A percentile compares a stretch with the other conserved stretches of the same genome.
phyloP scores from a whole-genome alignment of 306 rosid species.

The Corylus heterophylla region DNA sequence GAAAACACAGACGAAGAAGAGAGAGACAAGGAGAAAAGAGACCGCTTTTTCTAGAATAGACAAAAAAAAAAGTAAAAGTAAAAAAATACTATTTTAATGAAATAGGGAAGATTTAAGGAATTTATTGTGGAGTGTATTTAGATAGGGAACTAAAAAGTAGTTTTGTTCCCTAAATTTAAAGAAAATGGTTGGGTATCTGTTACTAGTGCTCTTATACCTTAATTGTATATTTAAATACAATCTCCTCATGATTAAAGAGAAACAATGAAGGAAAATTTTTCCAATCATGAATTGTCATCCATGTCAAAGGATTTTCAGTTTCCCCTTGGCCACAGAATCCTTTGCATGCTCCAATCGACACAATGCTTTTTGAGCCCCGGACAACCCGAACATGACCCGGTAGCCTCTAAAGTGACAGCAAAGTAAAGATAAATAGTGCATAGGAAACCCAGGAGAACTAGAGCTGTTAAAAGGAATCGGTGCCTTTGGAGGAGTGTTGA shows the following conservation, averaged over 20 bases:
- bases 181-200: too few species aligned
- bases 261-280: constrained; percentile 13
- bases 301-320: constrained; percentile 71
- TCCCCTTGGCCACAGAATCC: constrained; percentile 61
- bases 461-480: constrained; percentile 77
- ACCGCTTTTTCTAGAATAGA: too few species aligned
- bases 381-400: constrained; percentile 56
- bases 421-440: constrained; percentile 87
- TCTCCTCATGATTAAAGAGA: neutral
- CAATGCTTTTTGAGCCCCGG: constrained; percentile 57
- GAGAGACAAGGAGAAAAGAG: too few species aligned
- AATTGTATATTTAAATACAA: neutral
- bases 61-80: too few species aligned
- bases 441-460: constrained; percentile 59
- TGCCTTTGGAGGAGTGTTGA: constrained; percentile 72
- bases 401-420: constrained; percentile 72
- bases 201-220: neutral
- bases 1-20: too few species aligned
- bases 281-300: neutral
- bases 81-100: too few species aligned
- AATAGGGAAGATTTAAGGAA: too few species aligned
- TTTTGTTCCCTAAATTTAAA: too few species aligned
- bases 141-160: too few species aligned
- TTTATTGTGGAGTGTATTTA: too few species aligned
- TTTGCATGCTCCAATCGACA: constrained; percentile 74